Evolutionary conservation across 441 rosid genomes (phyloP), one percentile per base, ranked within the genome.

Genomic region (Populus hybrid): DNA sequence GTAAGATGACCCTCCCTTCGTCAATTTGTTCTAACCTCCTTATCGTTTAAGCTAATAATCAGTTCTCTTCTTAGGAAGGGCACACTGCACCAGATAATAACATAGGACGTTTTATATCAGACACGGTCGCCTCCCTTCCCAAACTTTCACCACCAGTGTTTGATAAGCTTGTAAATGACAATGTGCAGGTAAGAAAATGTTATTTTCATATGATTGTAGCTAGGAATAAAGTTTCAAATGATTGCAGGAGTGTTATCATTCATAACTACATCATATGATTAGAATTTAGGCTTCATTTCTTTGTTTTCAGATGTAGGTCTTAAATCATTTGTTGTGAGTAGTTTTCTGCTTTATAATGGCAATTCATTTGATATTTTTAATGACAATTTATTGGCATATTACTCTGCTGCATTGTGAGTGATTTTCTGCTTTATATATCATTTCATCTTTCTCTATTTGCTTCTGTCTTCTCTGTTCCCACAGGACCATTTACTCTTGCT

Each of bases 401-500:
- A 11, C 46, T 28, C 46, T 28, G 26, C 20, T 24, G 46, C 59
- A 34, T 66, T 72, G 5, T 32, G 24, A 32, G 24, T 18, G 18
- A 6, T 40, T 24, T 42, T 18, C 5, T 2, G 53, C 35, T 11
- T 42, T 8, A 8, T 2, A 16, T 57, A 21, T 59, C n/a, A 50
- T 32, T 65, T 46, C 20, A 46, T 46, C 6, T 46, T 11, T 11
- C 2, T 50, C 24, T 28, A 1, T 10, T 71, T 23, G 24, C 59
- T 35, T 61, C 0, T 61, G 12, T 18, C n/a, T n/a, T 28, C 14
- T 38, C 36, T 67, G 10, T 66, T 79, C 36, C 59, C 57, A 28
- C 88, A 94, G 99, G 98, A 95, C 80, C 92, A 92, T 73, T 80
- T 95, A 79, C 88, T 95, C 23, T 75, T 95, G 84, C 84, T 95